A percentile compares a stretch with the other conserved stretches of the same genome.
phyloP scores from a whole-genome alignment of 2,329 filamentous ascomycete genomes.

The Cercospora sp. region DNA sequence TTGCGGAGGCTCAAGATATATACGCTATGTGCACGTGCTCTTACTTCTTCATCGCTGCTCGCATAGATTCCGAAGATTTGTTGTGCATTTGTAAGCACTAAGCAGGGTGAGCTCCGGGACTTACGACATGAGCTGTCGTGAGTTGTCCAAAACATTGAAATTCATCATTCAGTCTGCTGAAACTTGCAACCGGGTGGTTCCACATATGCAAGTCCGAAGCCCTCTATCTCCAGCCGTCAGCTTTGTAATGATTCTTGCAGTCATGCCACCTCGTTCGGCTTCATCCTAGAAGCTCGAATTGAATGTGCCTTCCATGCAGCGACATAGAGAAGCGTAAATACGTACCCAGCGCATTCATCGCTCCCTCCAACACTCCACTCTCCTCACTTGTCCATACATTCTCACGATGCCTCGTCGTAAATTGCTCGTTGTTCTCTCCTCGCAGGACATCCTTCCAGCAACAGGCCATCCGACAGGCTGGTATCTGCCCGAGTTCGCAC shows the following conservation, averaged over 20 bases:
- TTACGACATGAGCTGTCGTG: not conserved
- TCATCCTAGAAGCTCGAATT: not conserved
- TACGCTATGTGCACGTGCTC: not conserved
- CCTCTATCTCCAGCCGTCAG: not conserved
- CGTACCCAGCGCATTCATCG: not conserved
- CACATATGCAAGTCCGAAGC: no score
- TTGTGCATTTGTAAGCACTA: not conserved
- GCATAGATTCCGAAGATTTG: not conserved
- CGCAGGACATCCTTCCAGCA: not conserved
- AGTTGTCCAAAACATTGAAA: no score
- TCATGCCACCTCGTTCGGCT: not conserved
- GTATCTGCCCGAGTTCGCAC: not conserved
- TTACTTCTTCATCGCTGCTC: not conserved
- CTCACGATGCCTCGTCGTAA: not conserved
- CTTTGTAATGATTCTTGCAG: not conserved
- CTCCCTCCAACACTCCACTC: not conserved
- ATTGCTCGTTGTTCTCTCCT: not conserved
- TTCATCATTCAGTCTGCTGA: not conserved
- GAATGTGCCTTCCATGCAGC: not conserved
- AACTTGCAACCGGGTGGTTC: no score
- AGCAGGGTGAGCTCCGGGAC: not conserved
- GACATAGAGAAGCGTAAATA: not conserved
- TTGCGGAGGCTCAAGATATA: not conserved
- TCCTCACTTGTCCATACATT: not conserved
- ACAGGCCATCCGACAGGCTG: not conserved